Evolutionary conservation across 371 early-diverging fungal genomes (phyloP), one percentile per base, ranked within the genome.

Genomic region (Rhizopus delemar): DNA sequence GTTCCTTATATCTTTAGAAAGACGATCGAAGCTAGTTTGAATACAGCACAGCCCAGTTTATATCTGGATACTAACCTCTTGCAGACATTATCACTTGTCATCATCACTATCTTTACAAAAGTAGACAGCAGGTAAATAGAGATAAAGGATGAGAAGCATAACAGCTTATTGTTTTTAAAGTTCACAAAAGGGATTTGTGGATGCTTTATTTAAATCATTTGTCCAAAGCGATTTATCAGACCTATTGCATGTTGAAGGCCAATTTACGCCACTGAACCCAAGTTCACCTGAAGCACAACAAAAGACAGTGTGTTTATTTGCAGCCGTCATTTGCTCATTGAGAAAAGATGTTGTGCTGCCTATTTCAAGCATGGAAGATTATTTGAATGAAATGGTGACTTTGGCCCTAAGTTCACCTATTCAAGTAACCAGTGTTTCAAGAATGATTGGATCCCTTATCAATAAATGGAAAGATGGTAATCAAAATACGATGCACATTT

Each of bases 401-500:
- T 67, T 80, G 4, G 81, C 85, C 0, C 63, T 83, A 51, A 62
- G 59, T 32, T 67, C 83, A 0, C 31, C 46, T 12, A 56, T 60
- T 8, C 79, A 83, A 38, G 64, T 71, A 0, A 68, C 59, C 8
- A 71, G 85, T 2, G 56, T 82, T 0, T 75, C 81, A 11, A 73
- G 81, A 58, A 68, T 80, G 8, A 77, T 81, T 11, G 87, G 84
- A 0, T 84, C 87, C 1, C 51, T 85, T 8, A 56, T 86, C 48
- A 88, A 88, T 73, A 86, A 88, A 63, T 83, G 74, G 75, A 69
- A 67, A 59, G 74, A 81, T 51, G 83, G 83, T 74, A 72, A 73
- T 60, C 61, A 57, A 7, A 8, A 43, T 73, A 12, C 51, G 66
- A 8, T 41, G 45, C 5, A 2, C 22, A 41, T 58, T 49, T 38